Base-by-base conservation (phyloP, 768 basidiomycete genomes). In the Trametes meyenii region DNA sequence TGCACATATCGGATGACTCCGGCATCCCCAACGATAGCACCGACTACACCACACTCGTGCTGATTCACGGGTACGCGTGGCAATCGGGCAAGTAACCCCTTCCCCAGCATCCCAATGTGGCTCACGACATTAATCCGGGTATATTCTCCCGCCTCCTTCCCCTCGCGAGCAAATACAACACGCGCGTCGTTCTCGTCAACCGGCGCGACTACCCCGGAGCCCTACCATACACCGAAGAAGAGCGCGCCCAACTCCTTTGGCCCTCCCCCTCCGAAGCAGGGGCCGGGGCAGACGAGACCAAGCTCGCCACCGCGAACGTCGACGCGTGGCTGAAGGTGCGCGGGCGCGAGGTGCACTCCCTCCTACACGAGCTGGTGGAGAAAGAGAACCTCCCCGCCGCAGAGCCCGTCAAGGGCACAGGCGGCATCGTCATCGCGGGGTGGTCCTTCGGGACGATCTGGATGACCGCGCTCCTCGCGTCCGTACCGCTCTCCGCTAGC, bases 141-240 rank as follows among this genome's bases (percentile, higher is more conserved):
- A 56, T 39, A 7, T 65, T 43, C 40, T 39, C 38, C 26, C 62
- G 33, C 26, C 39, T 61, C 16, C n/a, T 55, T 10, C 52, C 60
- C 11, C 24, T 50, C 24, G 62, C 69, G 2, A 29, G 48, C 7
- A 43, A 55, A 19, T 52, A 61, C 44, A 62, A 64, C n/a, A 40
- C 62, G 0, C 66, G 70, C 10, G 38, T 69, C 19, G 51, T 71
- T 14, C 42, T 58, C 13, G 35, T 69, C 11, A 71, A 66, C 50
- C 62, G 66, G 16, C 66, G 68, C 4, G 70, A 66, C 54, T 71
- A 69, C 43, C 66, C 64, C 3, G 63, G 65, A 2, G 59, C 66
- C 11, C 45, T 46, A 8, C 65, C 65, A 14, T 65, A 54, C 52
- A 46, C 56, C 0, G 50, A 42, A 12, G 48, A 50, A 2, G 70